Evolutionary conservation across 2,329 filamentous ascomycete species (phyloP).

Genomic region (Elsinoe fawcettii): DNA sequence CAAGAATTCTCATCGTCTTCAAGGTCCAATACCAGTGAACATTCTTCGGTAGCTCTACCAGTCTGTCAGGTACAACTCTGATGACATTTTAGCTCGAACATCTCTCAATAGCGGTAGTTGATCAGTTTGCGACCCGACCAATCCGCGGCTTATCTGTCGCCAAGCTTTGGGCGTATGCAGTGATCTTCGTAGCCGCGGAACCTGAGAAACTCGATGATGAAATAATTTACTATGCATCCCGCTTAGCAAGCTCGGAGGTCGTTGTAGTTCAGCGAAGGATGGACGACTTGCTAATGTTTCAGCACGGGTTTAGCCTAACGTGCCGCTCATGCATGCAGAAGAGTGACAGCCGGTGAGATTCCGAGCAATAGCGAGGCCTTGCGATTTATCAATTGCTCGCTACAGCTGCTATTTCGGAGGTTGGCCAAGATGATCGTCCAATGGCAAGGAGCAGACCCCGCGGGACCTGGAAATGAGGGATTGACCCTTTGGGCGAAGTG

Average conservation of each 20-base stretch:
- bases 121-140: neutral
- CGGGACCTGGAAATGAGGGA: conserved; percentile 1
- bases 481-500: neutral
- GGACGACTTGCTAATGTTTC: neutral
- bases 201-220: neutral
- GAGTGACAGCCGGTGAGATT: neutral
- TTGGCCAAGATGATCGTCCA: conserved; percentile 1
- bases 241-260: neutral
- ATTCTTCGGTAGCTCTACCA: neutral
- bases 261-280: neutral
- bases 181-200: conserved; percentile 6
- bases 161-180: conserved; percentile 11
- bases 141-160: conserved; percentile 5
- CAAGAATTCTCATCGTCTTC: too few species aligned
- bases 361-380: neutral
- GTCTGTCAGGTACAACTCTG: neutral
- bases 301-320: neutral
- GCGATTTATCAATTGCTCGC: neutral
- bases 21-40: neutral
- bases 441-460: neutral
- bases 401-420: conserved; percentile 3
- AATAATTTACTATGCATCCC: neutral
- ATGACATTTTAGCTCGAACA: neutral
- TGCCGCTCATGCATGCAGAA: neutral
- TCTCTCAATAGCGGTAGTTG: neutral